Percentiles rank a stretch among this genome's conserved stretches.
Evolutionary conservation across 805 yeast genomes (phyloP).

Genomic region (Hanseniaspora singularis): DNA sequence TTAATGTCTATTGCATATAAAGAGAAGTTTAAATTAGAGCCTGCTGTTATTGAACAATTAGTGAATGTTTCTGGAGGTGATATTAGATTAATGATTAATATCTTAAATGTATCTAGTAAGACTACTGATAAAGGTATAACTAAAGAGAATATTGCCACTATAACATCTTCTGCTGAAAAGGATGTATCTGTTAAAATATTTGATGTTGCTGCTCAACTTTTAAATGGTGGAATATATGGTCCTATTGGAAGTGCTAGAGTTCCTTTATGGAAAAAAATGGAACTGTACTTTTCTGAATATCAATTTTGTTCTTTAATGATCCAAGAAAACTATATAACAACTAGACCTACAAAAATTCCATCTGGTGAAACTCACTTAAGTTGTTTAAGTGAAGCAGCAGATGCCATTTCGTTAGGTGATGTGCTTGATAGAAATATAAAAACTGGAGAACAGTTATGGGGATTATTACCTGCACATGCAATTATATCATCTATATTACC

Average conservation of each 20-base stretch:
- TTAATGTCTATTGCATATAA: conserved; percentile 81
- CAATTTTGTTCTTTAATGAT: conserved; percentile 92
- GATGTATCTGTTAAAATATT: conserved; percentile 85
- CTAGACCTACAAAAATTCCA: conserved; percentile 42
- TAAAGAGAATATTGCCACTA: conserved; percentile 47
- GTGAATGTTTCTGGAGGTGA: conserved; percentile 81
- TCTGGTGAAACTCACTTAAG: conserved; percentile 43
- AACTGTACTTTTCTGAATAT: conserved; percentile 83
- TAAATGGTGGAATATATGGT: conserved; percentile 50
- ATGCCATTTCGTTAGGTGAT: conserved; percentile 76
- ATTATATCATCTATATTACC: conserved; percentile 77
- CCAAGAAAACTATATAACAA: conserved; percentile 76
- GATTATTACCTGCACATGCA: conserved; percentile 82
- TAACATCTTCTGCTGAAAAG: conserved; percentile 71
- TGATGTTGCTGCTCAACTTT: conserved; percentile 63
- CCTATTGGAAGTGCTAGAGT: conserved; percentile 34
- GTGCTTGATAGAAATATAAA: conserved; percentile 70
- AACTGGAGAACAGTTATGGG: conserved; percentile 89
- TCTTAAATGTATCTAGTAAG: conserved; percentile 71
- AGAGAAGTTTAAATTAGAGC: conserved; percentile 70
- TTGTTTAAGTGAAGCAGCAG: conserved; percentile 67
- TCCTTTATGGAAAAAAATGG: conserved; percentile 68
- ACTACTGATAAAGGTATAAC: conserved; percentile 42
- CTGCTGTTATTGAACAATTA: conserved; percentile 67
- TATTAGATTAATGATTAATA: conserved; percentile 84